Evolutionary conservation across 371 early-diverging fungal genomes (phyloP).

Genomic region (Batkoa obscura): DNA sequence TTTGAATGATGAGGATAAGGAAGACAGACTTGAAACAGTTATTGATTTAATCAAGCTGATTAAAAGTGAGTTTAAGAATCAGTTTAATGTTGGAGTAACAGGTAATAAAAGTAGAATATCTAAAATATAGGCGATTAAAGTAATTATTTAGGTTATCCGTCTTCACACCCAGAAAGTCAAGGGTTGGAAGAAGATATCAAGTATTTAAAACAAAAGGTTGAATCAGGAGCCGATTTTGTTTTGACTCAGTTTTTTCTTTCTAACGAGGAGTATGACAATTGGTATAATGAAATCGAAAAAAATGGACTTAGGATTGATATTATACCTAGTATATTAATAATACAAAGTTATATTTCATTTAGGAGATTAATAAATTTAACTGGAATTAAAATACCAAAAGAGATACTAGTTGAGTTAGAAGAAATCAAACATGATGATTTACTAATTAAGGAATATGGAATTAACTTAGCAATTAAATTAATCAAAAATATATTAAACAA

Average conservation of each 20-base stretch:
- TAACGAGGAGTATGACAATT: slow-evolving; percentile 43
- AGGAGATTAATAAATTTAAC: slow-evolving; percentile 66
- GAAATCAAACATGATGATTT: slow-evolving; percentile 55
- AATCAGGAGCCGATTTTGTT: slow-evolving; percentile 86
- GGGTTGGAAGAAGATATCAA: slow-evolving; percentile 29
- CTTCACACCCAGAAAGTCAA: slow-evolving; percentile 61
- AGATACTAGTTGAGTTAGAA: slow-evolving; percentile 18
- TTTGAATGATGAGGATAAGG: slow-evolving; percentile 12
- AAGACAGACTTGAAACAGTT: slow-evolving; percentile 51
- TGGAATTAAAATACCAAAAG: slow-evolving; percentile 55
- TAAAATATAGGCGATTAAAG: not conserved
- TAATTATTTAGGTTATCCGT: slow-evolving; percentile 56
- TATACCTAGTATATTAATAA: slow-evolving; percentile 87
- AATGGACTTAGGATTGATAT: slow-evolving; percentile 66
- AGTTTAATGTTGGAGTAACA: slow-evolving; percentile 90
- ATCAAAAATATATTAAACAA: slow-evolving; percentile 37
- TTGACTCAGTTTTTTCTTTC: slow-evolving; percentile 90
- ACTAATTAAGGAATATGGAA: slow-evolving; percentile 84
- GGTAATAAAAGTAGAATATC: slow-evolving; percentile 14
- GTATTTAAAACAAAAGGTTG: slow-evolving; percentile 64
- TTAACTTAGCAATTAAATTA: slow-evolving; percentile 47
- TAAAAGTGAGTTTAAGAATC: slow-evolving; percentile 63
- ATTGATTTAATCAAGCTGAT: slow-evolving; percentile 84
- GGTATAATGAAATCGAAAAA: slow-evolving; percentile 19
- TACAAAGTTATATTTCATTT: slow-evolving; percentile 80